phyloP scores from a whole-genome alignment of 345 rosid genomes.

The Brassica cretica region DNA sequence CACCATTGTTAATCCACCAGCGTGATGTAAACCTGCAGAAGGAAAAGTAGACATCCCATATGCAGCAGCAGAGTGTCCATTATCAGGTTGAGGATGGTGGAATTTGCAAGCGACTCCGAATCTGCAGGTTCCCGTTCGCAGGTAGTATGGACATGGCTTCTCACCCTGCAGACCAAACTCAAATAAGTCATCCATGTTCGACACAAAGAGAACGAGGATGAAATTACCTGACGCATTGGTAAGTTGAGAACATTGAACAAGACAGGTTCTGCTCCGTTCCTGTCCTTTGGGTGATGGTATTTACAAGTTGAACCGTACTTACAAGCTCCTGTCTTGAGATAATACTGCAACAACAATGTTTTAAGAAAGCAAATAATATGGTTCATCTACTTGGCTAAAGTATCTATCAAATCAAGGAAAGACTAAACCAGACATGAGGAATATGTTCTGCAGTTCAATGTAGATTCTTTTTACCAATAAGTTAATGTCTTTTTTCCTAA shows the following conservation, averaged over 20 bases:
- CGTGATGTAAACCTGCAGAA: slow-evolving; percentile 55
- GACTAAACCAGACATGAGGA: slow-evolving; percentile 30
- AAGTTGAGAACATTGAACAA: slow-evolving; percentile 62
- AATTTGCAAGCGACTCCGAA: slow-evolving; percentile 81
- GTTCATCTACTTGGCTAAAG: background rate
- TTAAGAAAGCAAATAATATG: background rate
- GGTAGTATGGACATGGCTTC: slow-evolving; percentile 74
- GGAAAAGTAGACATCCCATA: slow-evolving; percentile 50
- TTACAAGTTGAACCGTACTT: slow-evolving; percentile 82
- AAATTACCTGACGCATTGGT: slow-evolving; percentile 78
- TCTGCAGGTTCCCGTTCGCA: slow-evolving; percentile 73
- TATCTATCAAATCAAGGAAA: slow-evolving; percentile 3
- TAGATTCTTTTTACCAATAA: slow-evolving; percentile 22
- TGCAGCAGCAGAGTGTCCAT: slow-evolving; percentile 47
- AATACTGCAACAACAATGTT: slow-evolving; percentile 52
- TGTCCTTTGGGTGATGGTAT: slow-evolving; percentile 84
- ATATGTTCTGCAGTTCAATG: slow-evolving; percentile 9
- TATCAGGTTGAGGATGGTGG: slow-evolving; percentile 78
- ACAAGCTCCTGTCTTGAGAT: slow-evolving; percentile 82
- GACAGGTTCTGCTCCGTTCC: slow-evolving; percentile 79
- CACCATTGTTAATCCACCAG: slow-evolving; percentile 61
- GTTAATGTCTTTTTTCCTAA: background rate
- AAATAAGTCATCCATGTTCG: slow-evolving; percentile 18
- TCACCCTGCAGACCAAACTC: slow-evolving; percentile 50
- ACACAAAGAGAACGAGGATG: background rate